Percentiles rank a stretch among this genome's conserved stretches.
These are phyloP conservation scores for Pichia scutulata DNA, from an alignment of 805 yeast species.

Conservation along the genomic window DNA sequence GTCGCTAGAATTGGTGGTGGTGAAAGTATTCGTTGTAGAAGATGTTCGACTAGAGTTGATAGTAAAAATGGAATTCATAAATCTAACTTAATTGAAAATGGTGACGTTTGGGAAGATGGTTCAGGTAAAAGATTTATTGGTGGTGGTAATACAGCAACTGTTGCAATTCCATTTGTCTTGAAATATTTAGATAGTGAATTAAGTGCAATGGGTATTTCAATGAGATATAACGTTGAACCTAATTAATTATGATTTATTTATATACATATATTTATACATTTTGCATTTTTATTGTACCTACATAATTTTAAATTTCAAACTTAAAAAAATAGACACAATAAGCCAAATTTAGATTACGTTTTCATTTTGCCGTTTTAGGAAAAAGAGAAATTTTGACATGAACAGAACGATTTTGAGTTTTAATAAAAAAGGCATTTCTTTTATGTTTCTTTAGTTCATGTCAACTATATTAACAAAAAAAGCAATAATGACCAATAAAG, in stretches of 20 bases:
- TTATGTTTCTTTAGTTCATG: too few relatives aligned
- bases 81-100: constrained; percentile 49
- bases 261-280: background rate
- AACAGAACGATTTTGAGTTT: background rate
- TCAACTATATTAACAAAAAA: background rate
- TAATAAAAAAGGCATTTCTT: too few relatives aligned
- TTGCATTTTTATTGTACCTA: background rate
- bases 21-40: constrained; percentile 78
- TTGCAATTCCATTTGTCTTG: constrained; percentile 94
- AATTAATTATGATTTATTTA: constrained; percentile 16
- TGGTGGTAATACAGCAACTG: constrained; percentile 89
- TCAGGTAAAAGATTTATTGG: constrained; percentile 88
- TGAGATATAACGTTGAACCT: constrained; percentile 83
- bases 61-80: constrained; percentile 27
- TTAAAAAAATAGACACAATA: background rate
- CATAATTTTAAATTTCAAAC: background rate
- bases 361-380: background rate
- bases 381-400: background rate
- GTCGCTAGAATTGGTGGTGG: constrained; percentile 85
- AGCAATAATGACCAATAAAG: background rate
- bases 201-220: constrained; percentile 94
- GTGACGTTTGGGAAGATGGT: constrained; percentile 95
- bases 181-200: constrained; percentile 91
- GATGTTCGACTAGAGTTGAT: constrained; percentile 74
- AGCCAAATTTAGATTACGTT: background rate